These are phyloP conservation scores for Cryptosporidium xiaoi DNA, from an alignment of 169 alveolate genomes.

Conservation along the genomic window DNA sequence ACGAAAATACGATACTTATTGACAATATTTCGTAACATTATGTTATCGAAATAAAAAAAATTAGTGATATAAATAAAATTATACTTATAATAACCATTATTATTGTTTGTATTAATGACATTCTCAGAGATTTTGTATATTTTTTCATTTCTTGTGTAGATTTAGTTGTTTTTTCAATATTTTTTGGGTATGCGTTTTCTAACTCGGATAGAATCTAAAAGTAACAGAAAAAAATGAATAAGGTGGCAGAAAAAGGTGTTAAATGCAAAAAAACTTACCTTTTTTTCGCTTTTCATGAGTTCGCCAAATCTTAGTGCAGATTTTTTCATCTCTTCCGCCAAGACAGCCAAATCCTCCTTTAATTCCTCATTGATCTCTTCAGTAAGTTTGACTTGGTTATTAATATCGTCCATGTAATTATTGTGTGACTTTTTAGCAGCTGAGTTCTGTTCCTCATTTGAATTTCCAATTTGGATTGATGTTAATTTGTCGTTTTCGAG, in stretches of 20 bases:
- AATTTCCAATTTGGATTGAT: background rate
- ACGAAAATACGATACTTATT: background rate
- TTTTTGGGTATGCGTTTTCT: conserved; percentile 19
- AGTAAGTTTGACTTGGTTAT: background rate
- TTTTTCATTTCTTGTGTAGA: conserved; percentile 42
- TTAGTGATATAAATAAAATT: conserved; percentile 14
- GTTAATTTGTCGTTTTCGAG: background rate
- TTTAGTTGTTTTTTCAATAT: conserved; percentile 26
- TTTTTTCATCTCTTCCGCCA: conserved; percentile 56
- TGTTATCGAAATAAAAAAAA: conserved; percentile 18
- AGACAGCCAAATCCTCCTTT: conserved; percentile 34
- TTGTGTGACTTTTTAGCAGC: background rate
- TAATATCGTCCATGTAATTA: background rate
- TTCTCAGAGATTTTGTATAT: background rate
- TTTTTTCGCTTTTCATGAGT: conserved; percentile 37
- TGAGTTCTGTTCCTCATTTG: background rate
- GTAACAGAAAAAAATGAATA: background rate
- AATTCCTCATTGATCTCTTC: conserved; percentile 13
- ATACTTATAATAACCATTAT: conserved; percentile 27
- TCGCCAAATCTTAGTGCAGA: conserved; percentile 57
- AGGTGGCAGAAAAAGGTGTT: background rate
- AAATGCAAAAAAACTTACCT: conserved; percentile 23
- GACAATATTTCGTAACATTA: conserved; percentile 14
- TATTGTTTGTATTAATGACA: conserved; percentile 4
- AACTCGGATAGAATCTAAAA: conserved; percentile 26